Base-by-base conservation (phyloP, 805 yeast species). In the Grigorovia transvaalensis region DNA sequence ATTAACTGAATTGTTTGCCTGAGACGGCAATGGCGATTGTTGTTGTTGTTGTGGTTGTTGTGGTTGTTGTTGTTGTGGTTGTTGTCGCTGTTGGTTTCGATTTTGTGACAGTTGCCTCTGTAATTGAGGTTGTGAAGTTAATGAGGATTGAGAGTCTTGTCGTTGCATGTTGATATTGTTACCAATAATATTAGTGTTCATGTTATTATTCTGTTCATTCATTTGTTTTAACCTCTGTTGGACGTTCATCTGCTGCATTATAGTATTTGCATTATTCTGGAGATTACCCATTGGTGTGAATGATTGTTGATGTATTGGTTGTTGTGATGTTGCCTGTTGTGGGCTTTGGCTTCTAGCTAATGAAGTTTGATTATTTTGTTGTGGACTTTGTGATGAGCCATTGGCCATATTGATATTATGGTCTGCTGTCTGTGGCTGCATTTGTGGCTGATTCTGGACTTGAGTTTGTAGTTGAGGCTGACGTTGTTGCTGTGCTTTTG, bases 171-270 rank as follows among this genome's bases (percentile, higher is more conserved):
- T 33, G 27, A 13, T 47, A 47, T 30, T 41, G 53, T 27, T 33
- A 33, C 9, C 38, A 33, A 11, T 33, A 38, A 7, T 38, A 38
- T 38, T 38, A 15, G 18, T 38, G 17, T 38, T 38, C 18, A 15
- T 38, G 15, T 38, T 38, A 38, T 13, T 38, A 38, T 38, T 43
- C 20, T 49, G 51, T 44, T 43, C 47, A 23, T 35, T 30, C 49
- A 50, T 45, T 46, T 50, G 52, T 6, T 50, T 51, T 38, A 50
- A 50, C 8, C 52, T 48, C 45, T 52, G 58, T 35, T 52, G 56
- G 13, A 48, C 45, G 29, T 53, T 52, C 46, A 50, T 47, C 45
- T 52, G 56, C 23, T 50, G 52, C 52, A 50, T 50, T 9, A 45
- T 45, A 7, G 46, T 18, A 27, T 47, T 49, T 27, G 52, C 49